Evolutionary conservation across 2,329 filamentous ascomycete species (phyloP).

Genomic region (Alternaria metachromatica): DNA sequence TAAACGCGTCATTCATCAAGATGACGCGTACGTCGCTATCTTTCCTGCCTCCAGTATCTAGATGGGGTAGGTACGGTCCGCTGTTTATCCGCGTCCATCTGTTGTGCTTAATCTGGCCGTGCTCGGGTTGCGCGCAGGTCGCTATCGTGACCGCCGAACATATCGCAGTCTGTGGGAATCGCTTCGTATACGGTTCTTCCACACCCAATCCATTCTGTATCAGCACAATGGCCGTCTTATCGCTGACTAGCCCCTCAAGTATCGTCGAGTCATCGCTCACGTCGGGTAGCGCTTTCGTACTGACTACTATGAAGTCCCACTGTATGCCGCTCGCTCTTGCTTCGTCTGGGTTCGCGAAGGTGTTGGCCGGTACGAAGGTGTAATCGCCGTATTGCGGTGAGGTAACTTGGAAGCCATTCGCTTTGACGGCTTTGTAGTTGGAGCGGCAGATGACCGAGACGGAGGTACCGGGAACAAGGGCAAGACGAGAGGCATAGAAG

Average conservation of each 20-base stretch:
- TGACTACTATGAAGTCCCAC: conserved; percentile 73
- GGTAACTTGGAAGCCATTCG: conserved; percentile 67
- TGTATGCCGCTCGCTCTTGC: conserved; percentile 55
- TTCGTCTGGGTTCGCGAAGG: conserved; percentile 67
- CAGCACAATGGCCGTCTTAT: conserved; percentile 66
- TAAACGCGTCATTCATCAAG: conserved; percentile 58
- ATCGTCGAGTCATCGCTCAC: conserved; percentile 67
- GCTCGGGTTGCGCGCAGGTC: conserved; percentile 69
- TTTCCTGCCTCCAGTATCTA: conserved; percentile 39
- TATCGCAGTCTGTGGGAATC: conserved; percentile 67
- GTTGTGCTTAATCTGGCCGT: conserved; percentile 71
- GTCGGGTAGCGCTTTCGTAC: conserved; percentile 74
- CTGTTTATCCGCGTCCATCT: conserved; percentile 76
- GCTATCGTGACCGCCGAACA: conserved; percentile 73
- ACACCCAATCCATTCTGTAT: conserved; percentile 77
- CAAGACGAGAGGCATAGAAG: conserved; percentile 74
- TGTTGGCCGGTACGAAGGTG: conserved; percentile 65
- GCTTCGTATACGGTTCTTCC: conserved; percentile 67
- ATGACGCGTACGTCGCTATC: conserved; percentile 43
- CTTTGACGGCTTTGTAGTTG: conserved; percentile 70
- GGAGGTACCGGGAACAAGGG: conserved; percentile 62
- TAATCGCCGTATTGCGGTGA: conserved; percentile 73
- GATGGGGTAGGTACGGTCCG: conserved; percentile 67
- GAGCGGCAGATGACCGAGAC: conserved; percentile 77
- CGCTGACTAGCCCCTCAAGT: conserved; percentile 64